Conservation (phyloP, 116 monocot genomes). For the Phalaenopsis hybrid region DNA sequence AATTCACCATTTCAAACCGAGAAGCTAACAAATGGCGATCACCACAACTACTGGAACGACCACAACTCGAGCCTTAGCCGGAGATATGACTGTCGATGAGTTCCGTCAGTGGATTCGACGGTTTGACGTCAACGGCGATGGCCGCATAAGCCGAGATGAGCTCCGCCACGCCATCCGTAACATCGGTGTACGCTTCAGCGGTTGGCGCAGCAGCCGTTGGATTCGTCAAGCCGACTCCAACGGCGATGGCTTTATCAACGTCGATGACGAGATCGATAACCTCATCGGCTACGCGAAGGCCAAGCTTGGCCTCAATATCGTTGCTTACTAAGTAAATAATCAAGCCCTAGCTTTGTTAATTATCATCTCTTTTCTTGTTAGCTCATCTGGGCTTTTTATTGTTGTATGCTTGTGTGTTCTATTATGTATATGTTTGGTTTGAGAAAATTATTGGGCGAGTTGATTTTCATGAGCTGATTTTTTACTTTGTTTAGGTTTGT, state of each 20-base stretch:
- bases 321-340: conserved; percentile 18
- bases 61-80: conserved; percentile 23
- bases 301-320: conserved; percentile 38
- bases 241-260: conserved; percentile 37
- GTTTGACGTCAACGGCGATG: conserved; percentile 38
- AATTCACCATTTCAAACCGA: too few species aligned
- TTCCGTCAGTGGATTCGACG: conserved; percentile 46
- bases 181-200: conserved; percentile 35
- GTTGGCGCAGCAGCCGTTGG: conserved; percentile 34
- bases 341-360: not conserved
- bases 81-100: conserved; percentile 47
- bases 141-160: conserved; percentile 44
- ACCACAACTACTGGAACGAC: not conserved
- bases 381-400: not conserved
- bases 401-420: not conserved
- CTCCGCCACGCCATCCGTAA: conserved; percentile 37
- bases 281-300: conserved; percentile 35
- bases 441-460: not conserved
- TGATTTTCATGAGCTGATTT: too few species aligned
- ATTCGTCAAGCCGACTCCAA: conserved; percentile 32
- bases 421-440: not conserved
- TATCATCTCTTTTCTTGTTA: not conserved
- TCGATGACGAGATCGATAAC: conserved; percentile 36
- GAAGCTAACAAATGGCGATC: not conserved
- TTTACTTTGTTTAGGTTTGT: too few species aligned